Base-by-base conservation (phyloP, 176 grass and related monocot species). In the Urochloa ruziziensis region DNA sequence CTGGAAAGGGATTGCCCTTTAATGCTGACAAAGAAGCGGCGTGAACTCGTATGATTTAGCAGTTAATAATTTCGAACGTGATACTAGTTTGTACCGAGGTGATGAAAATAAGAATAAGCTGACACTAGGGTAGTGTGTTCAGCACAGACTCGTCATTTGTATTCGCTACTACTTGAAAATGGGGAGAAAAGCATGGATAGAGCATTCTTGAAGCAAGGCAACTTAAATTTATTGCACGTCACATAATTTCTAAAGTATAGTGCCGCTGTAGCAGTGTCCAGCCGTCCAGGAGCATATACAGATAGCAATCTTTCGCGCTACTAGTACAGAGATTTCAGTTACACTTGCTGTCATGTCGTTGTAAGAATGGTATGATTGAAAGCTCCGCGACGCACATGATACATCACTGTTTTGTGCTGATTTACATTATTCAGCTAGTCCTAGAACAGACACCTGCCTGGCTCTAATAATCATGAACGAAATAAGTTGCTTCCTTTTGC, bases 1-100 rank as follows among this genome's bases (percentile, higher is more conserved):
- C 39, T 74, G 37, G 74, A 74, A 51, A 83, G 66, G 15, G 37
- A 53, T 36, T 10, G 32, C 59, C 66, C 11, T 78, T 59, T 32
- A 82, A 82, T 78, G 83, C 36, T 74, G 73, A 86, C 29, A 34
- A 32, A 51, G 61, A 78, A 73, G 67, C 19, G 47, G 2, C 71
- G 25, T 24, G 66, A 51, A 21, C 35, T 73, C n/a, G 13, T 76
- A 4, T n/a, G 32, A 28, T n/a, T 11, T 71, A 5, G 1, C 24
- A 32, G 24, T 12, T 39, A 30, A 30, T 27, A 33, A 60, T 52
- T 15, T 19, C 27, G 14, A 44, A 27, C 56, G 33, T 73, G 56
- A 27, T 27, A 13, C 56, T 59, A 52, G 7, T 53, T 9, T 17
- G 12, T 2, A 24, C 27, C 49, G 16, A 52, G 37, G 64, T 1